A percentile compares a stretch with the other conserved stretches of the same genome.
Evolutionary conservation across 441 rosid genomes (phyloP).

Genomic region (Geranium incanum): DNA sequence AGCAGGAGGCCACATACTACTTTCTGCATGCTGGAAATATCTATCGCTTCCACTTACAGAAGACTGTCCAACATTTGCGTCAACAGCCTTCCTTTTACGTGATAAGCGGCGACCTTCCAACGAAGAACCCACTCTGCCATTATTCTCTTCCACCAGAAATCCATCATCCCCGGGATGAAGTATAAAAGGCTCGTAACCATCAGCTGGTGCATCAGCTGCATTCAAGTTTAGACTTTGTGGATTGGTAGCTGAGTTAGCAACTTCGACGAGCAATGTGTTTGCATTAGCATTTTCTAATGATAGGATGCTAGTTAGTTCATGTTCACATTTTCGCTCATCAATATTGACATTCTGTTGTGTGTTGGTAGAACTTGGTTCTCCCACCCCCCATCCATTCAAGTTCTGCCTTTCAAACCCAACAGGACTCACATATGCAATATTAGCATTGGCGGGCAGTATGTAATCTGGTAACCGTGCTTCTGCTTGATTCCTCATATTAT

Average conservation of each 20-base stretch:
- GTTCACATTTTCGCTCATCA: constrained; percentile 34
- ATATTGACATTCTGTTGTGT: constrained; percentile 27
- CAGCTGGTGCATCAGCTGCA: constrained; percentile 38
- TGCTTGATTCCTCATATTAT: constrained; percentile 39
- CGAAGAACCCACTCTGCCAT: constrained; percentile 41
- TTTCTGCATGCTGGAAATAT: constrained; percentile 48
- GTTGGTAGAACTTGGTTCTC: constrained; percentile 46
- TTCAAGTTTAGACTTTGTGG: constrained; percentile 53
- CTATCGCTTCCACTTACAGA: constrained; percentile 38
- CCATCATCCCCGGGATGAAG: constrained; percentile 40
- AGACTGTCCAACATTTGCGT: constrained; percentile 39
- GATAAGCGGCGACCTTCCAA: constrained; percentile 51
- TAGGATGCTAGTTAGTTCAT: constrained; percentile 30
- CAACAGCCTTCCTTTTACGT: constrained; percentile 78
- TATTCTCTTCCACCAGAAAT: constrained; percentile 33
- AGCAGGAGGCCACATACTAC: constrained; percentile 40
- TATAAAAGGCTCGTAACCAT: constrained; percentile 28
- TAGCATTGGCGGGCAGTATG: constrained; percentile 36
- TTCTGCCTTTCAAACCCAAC: constrained; percentile 45
- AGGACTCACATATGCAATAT: constrained; percentile 33
- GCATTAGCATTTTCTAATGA: constrained; percentile 28
- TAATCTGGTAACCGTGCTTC: constrained; percentile 40
- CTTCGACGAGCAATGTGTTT: constrained; percentile 29
- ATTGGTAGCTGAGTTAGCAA: constrained; percentile 28
- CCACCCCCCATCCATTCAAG: constrained; percentile 42